Percentiles rank a stretch among this genome's conserved stretches.
These are phyloP conservation scores for Pleurotus pulmonarius DNA, from an alignment of 768 basidiomycete genomes.

Conservation along the genomic window DNA sequence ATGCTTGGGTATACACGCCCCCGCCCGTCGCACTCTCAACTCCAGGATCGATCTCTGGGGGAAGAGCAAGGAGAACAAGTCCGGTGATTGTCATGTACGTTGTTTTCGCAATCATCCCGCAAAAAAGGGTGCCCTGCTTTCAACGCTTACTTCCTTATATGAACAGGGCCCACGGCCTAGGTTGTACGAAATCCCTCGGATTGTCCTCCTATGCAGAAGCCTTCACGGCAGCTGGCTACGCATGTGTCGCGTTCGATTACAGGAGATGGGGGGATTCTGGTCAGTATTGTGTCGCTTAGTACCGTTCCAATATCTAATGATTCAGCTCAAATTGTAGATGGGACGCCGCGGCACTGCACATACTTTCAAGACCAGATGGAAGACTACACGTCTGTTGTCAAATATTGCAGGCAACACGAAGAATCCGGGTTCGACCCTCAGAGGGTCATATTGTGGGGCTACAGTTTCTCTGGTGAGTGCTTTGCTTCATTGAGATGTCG, in stretches of 20 bases:
- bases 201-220: slow-evolving; percentile 25
- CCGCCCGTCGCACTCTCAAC: too few species aligned
- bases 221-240: slow-evolving; percentile 27
- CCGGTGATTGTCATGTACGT: slow-evolving; percentile 11
- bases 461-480: slow-evolving; percentile 25
- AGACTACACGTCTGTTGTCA: slow-evolving; percentile 32
- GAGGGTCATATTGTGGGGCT: slow-evolving; percentile 29
- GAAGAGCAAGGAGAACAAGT: too few species aligned
- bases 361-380: slow-evolving; percentile 29
- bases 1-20: slow-evolving; percentile 31
- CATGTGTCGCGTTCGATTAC: slow-evolving; percentile 32
- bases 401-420: slow-evolving; percentile 23
- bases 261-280: slow-evolving; percentile 33
- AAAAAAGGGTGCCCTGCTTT: too few species aligned
- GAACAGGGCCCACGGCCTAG: slow-evolving; percentile 31
- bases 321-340: slow-evolving; percentile 18
- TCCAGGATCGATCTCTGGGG: too few species aligned
- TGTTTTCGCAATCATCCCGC: background rate
- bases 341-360: slow-evolving; percentile 23
- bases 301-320: background rate
- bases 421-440: slow-evolving; percentile 27
- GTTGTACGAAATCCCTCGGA: slow-evolving; percentile 26
- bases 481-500: too few species aligned
- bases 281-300: background rate
- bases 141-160: background rate